Evolutionary conservation across 305 asterid species (phyloP).

Genomic region (Solanum aculeatissimum): DNA sequence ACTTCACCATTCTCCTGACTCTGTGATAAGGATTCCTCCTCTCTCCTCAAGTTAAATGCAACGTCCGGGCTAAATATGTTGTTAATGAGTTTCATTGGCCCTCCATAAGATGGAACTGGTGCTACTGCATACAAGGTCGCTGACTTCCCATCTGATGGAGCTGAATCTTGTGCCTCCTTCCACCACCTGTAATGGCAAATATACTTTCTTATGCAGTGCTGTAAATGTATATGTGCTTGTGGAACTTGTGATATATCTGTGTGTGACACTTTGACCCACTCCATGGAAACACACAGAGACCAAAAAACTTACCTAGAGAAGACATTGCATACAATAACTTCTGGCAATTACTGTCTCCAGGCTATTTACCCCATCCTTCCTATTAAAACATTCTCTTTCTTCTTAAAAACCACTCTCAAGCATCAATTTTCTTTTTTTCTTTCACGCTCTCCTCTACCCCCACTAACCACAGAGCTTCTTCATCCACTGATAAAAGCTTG

Average conservation of each 20-base stretch:
- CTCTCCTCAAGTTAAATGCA: constrained; percentile 68
- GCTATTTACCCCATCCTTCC: neutral
- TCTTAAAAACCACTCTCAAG: neutral
- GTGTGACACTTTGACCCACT: neutral
- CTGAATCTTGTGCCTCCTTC: constrained; percentile 78
- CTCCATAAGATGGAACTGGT: constrained; percentile 53
- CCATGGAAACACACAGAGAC: neutral
- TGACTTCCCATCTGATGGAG: constrained; percentile 31
- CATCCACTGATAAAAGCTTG: neutral
- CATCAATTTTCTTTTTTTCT: neutral
- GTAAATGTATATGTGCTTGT: neutral
- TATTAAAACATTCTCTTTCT: neutral
- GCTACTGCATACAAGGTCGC: constrained; percentile 65
- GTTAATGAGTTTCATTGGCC: constrained; percentile 81
- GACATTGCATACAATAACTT: neutral
- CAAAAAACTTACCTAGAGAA: neutral
- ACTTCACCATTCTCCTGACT: constrained; percentile 50
- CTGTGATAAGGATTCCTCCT: constrained; percentile 34
- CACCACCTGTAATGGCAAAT: constrained; percentile 63
- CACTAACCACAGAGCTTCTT: neutral
- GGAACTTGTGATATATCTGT: neutral
- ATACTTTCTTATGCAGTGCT: neutral
- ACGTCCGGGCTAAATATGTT: constrained; percentile 72
- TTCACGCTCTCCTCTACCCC: neutral
- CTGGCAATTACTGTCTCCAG: neutral